Evolutionary conservation across 345 rosid genomes (phyloP), one percentile per base, ranked within the genome.

Genomic region (Anastatica hierochuntica): DNA sequence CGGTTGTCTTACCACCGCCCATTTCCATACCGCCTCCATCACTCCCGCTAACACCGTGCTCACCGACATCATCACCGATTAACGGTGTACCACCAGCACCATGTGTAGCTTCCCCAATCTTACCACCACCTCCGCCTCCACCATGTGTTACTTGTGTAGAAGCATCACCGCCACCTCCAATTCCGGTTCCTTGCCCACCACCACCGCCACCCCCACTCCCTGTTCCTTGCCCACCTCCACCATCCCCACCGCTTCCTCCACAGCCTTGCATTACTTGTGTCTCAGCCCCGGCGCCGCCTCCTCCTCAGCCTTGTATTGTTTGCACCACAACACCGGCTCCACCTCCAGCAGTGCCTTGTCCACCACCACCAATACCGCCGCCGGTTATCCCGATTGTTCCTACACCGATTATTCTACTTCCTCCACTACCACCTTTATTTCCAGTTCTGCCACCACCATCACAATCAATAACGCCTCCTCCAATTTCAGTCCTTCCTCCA

Each of bases 401-500:
- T 24, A 24, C 27, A 24, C 27, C 27, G 27, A 24, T 24, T 24
- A 4, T 24, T 3, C 5, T 33, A 11, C 54, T 44, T 24, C 60
- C 63, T 40, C 69, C 49, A 31, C 10, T 40, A 1, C 50, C 51
- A 14, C 69, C 56, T 26, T 47, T 53, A 17, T 3, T 21, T 17
- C 63, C 57, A 26, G 6, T 33, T 48, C 24, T 15, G 5, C 8
- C 68, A 20, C 68, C 62, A 36, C 67, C 67, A 35, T 4, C 66
- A 62, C 66, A 58, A 33, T 12, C 51, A 0, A 38, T 10, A 16
- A 62, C 48, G 5, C 50, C 68, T 30, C 10, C 68, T 18, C 30
- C 54, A 8, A 40, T 53, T 35, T 39, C 67, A 27, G n/a, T 24
- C 38, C n/a, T 44, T 13, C 33, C 67, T 43, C 40, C 67, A 38